Base-by-base conservation (phyloP, 2,329 filamentous ascomycete species). In the Apiospora phragmitis region DNA sequence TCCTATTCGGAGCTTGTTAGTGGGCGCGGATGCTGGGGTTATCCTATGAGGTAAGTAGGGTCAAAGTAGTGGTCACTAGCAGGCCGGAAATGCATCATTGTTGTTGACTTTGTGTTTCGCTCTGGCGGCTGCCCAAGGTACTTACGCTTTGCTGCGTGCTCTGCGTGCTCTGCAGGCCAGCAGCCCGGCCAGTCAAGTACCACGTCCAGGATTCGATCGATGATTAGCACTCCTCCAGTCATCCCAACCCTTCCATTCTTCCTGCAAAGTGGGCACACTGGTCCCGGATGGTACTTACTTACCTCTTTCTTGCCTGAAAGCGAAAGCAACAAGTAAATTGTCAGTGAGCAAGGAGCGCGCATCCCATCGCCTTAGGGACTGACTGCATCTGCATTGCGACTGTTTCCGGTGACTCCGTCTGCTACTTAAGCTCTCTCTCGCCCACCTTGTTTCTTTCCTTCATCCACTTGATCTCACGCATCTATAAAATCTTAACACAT, bases 11-110 rank as follows among this genome's bases (percentile, higher is more conserved):
- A 59, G 51, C 51, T 59, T 32, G 26, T 32, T 32, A 21, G 29
- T 59, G 7, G 51, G 18, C 51, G 14, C 11, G 18, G 38, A 24
- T 62, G 55, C 55, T 38, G 18, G 55, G 55, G 55, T 32, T 35
- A 24, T 62, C 32, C 55, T 62, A 62, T 62, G 55, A 62, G 55
- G 55, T 62, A 62, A 62, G 55, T 62, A 32, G 38, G 55, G 55
- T 62, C n/a, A n/a, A 62, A 62, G 55, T 38, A 62, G 32, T 62
- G 29, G 55, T 38, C 55, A 62, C 55, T 62, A 62, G 55, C n/a
- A 38, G 32, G 32, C 55, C 16, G 55, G 55, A 38, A 62, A 62
- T 62, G 55, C 55, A 62, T 62, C 55, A 62, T 62, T 14, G 55
- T 38, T 62, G 55, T 62, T 62, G 32, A 62, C 55, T 62, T 62